Base-by-base conservation (phyloP, 306 rosid genomes). In the Acacia melanoxylon region DNA sequence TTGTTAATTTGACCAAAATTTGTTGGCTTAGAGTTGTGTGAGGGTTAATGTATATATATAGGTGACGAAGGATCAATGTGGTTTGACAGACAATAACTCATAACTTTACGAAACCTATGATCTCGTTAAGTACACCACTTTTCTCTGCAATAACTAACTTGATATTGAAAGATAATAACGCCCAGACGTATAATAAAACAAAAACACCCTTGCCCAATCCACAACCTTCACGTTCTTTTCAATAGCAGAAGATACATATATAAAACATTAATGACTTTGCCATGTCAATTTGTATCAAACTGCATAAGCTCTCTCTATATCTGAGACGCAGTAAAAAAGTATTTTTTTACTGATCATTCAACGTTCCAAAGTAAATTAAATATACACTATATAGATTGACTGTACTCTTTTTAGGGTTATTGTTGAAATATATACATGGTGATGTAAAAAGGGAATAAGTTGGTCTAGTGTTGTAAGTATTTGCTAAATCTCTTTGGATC, bases 71-170 rank as follows among this genome's bases (percentile, higher is more conserved):
- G 48, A 25, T 74, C 67, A 54, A 52, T 75, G 19, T 4, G 74
- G 13, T 42, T 16, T 9, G 37, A 56, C 16, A 58, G 40, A 75
- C 68, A 40, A 58, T 22, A 75, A 35, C 13, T 58, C 22, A 37
- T 6, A n/a, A 20, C 19, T 35, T 40, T 54, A n/a, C 49, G 12
- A 74, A 75, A 81, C 48, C 62, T 73, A 14, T 48, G 52, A 48
- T 65, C 33, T 74, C 68, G 75, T 81, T 73, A n/a, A 81, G 45
- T 52, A 46, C 80, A 17, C 58, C 75, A 81, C 70, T 66, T 49
- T 48, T 81, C 16, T 74, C 56, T 74, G 46, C 27, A 51, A 41
- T 67, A 75, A 54, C 71, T 68, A 35, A 16, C 41, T 22, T 37
- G 17, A 52, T 17, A 48, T 72, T 40, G 48, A 81, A 74, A 72